Conservation (phyloP, 306 rosid genomes). For the Aeschynomene evenia region DNA sequence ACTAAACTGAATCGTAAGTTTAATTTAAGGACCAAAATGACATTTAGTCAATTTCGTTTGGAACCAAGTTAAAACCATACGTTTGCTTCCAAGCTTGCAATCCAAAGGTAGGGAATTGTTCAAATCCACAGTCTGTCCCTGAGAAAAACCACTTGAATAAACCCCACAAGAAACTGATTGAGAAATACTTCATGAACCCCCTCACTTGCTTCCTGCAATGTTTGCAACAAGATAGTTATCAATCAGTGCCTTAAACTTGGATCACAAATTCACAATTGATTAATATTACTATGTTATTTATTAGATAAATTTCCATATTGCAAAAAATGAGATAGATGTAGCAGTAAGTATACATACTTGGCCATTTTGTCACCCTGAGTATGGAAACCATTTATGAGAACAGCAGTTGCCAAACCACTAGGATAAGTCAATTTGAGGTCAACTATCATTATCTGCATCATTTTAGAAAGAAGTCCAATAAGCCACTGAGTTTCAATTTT, state of each 20-base stretch:
- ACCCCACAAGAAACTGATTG: slow-evolving; percentile 85
- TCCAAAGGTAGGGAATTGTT: slow-evolving; percentile 90
- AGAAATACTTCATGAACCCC: slow-evolving; percentile 81
- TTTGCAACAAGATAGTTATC: not conserved
- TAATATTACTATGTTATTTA: not conserved
- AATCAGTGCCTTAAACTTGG: not conserved
- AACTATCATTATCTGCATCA: slow-evolving; percentile 81
- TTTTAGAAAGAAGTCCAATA: slow-evolving; percentile 15
- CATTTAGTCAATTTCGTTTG: no score
- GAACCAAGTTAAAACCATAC: slow-evolving; percentile 51
- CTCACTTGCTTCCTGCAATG: slow-evolving; percentile 72
- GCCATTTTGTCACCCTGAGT: slow-evolving; percentile 87
- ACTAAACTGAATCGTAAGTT: no score
- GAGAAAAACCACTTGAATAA: slow-evolving; percentile 90
- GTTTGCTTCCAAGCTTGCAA: slow-evolving; percentile 86
- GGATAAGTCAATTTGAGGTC: slow-evolving; percentile 87
- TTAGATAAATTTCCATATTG: not conserved
- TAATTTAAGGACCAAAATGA: no score
- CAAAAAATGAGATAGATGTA: not conserved
- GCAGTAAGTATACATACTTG: slow-evolving; percentile 58
- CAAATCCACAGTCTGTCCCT: slow-evolving; percentile 76
- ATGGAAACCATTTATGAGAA: slow-evolving; percentile 94
- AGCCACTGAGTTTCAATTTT: not conserved
- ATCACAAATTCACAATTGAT: not conserved
- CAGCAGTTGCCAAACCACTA: slow-evolving; percentile 93